phyloP scores from a whole-genome alignment of 2,329 filamentous ascomycete genomes.

The Phoma sp. region DNA sequence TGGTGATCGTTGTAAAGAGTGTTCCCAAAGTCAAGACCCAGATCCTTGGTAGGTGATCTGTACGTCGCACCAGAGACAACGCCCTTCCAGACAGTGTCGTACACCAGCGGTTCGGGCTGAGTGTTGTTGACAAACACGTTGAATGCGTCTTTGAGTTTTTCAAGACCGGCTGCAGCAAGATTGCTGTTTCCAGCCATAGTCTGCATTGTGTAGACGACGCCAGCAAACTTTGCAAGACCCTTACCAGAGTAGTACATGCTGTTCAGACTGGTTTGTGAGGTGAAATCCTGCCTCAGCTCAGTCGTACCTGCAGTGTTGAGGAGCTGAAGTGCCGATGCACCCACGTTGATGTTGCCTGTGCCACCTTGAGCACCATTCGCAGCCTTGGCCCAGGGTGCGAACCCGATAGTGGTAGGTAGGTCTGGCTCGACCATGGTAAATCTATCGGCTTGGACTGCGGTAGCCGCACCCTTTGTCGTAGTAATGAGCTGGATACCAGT shows the following conservation, averaged over 20 bases:
- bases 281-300: constrained; percentile 80
- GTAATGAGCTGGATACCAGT: constrained; percentile 71
- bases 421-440: constrained; percentile 73
- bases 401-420: constrained; percentile 76
- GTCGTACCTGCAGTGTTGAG: constrained; percentile 68
- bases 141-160: constrained; percentile 59
- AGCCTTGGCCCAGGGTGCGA: constrained; percentile 76
- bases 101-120: constrained; percentile 61
- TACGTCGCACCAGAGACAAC: constrained; percentile 75
- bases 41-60: constrained; percentile 51
- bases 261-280: constrained; percentile 74
- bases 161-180: constrained; percentile 59
- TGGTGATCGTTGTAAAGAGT: constrained; percentile 77
- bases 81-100: constrained; percentile 75
- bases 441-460: constrained; percentile 60
- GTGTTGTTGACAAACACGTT: constrained; percentile 56
- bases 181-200: constrained; percentile 65
- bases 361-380: constrained; percentile 45
- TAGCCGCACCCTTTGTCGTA: constrained; percentile 85
- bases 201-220: constrained; percentile 56
- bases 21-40: constrained; percentile 87
- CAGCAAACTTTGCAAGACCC: constrained; percentile 54
- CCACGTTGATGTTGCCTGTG: constrained; percentile 47
- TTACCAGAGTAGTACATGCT: constrained; percentile 93
- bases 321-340: constrained; percentile 59